phyloP scores from a whole-genome alignment of 768 basidiomycete species.

The Botryobasidium botryosum region DNA sequence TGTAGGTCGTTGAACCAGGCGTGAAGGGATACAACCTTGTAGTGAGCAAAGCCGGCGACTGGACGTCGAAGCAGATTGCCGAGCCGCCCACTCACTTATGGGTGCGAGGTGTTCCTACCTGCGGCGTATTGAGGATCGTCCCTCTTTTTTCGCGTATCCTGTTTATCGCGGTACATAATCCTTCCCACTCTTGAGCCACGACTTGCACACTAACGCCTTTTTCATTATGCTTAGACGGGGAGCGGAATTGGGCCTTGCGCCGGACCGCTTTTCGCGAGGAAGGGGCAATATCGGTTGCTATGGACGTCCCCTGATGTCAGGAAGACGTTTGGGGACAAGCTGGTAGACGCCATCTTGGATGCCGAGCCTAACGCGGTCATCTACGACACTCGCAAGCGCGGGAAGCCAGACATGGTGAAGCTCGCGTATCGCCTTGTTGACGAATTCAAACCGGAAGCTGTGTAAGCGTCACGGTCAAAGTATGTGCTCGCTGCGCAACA shows the following conservation, averaged over 20 bases:
- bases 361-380: conserved; percentile 16
- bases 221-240: conserved; percentile 27
- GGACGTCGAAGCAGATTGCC: conserved; percentile 37
- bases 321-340: conserved; percentile 42
- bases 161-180: too few species aligned
- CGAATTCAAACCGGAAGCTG: conserved; percentile 11
- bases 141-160: conserved; percentile 11
- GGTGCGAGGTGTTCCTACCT: conserved; percentile 31
- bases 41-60: conserved; percentile 41
- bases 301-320: conserved; percentile 47
- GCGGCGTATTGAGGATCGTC: conserved; percentile 9
- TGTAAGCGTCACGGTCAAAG: not conserved
- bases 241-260: conserved; percentile 46
- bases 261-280: conserved; percentile 33
- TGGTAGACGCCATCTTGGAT: conserved; percentile 38
- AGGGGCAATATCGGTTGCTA: conserved; percentile 36
- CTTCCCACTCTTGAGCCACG: too few species aligned
- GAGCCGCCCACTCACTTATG: conserved; percentile 38
- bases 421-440: conserved; percentile 17
- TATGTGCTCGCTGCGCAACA: not conserved
- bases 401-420: conserved; percentile 1
- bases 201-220: too few species aligned
- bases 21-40: conserved; percentile 37
- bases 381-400: conserved; percentile 10
- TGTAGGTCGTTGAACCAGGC: conserved; percentile 15